A percentile compares a stretch with the other conserved stretches of the same genome.
Conservation (phyloP, 768 basidiomycete genomes). For the Dioszegia hungarica region DNA sequence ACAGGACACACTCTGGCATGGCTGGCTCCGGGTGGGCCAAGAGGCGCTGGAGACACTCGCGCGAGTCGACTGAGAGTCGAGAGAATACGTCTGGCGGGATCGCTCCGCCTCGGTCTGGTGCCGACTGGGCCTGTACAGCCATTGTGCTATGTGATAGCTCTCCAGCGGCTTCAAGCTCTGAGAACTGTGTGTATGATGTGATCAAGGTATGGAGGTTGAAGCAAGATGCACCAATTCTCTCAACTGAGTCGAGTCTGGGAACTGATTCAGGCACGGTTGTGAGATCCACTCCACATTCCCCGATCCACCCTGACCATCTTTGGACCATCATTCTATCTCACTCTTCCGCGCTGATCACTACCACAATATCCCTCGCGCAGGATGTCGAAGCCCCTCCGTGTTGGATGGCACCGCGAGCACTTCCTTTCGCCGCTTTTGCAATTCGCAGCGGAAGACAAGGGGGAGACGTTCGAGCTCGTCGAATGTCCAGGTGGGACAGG, state of each 20-base stretch:
- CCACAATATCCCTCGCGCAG: not conserved
- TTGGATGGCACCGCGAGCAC: constrained; percentile 55
- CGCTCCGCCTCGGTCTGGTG: not conserved
- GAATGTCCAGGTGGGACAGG: constrained; percentile 67
- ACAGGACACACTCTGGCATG: constrained; percentile 29
- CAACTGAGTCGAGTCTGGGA: no score
- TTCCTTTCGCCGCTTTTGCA: constrained; percentile 90
- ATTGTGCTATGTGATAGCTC: not conserved
- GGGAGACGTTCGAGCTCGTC: constrained; percentile 71
- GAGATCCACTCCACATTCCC: no score
- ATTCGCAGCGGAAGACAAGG: constrained; percentile 63
- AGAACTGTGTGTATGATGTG: no score
- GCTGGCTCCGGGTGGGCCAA: constrained; percentile 17
- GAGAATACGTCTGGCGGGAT: constrained; percentile 12
- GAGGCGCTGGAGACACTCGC: constrained; percentile 26
- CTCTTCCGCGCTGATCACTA: no score
- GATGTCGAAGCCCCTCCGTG: constrained; percentile 25
- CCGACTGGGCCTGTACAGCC: not conserved
- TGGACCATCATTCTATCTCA: no score
- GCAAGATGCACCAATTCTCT: no score
- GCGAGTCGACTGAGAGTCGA: constrained; percentile 27
- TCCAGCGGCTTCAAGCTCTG: no score
- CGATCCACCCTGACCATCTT: not conserved
- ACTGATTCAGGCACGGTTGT: no score
- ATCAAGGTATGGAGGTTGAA: no score